Conservation (phyloP, 345 rosid genomes). For the Eucalyptus fibrosa region DNA sequence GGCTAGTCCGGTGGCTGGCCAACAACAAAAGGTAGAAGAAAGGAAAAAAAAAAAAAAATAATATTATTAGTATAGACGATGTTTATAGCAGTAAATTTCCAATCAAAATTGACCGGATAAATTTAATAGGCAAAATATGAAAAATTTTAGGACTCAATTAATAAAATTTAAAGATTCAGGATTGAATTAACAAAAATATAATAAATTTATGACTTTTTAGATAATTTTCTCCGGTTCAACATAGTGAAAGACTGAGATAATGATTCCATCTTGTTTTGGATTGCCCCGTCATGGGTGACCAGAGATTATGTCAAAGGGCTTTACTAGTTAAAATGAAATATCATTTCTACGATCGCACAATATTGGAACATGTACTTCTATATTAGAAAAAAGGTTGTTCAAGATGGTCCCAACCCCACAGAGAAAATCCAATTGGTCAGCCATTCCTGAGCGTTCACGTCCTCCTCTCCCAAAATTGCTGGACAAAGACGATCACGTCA, state of each 20-base stretch:
- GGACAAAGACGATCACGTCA: background rate
- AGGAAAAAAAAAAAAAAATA: no score
- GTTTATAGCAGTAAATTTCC: no score
- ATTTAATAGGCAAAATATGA: background rate
- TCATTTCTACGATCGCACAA: background rate
- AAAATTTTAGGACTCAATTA: no score
- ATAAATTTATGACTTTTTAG: no score
- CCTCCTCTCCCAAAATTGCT: background rate
- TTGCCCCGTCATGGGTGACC: background rate
- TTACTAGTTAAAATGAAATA: background rate
- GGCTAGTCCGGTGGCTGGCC: background rate
- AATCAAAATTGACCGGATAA: no score
- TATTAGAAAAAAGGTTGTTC: background rate
- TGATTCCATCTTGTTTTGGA: background rate
- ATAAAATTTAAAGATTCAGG: accelerated
- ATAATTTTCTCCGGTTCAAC: background rate
- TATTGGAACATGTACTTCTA: background rate
- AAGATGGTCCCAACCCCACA: background rate
- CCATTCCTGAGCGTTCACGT: background rate
- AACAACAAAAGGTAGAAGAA: background rate
- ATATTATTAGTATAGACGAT: no score
- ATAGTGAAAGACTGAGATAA: background rate
- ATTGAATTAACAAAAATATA: no score
- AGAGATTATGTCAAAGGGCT: background rate
- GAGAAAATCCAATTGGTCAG: background rate